Evolutionary conservation across 2,329 filamentous ascomycete species (phyloP).

Genomic region (Juglanconis sp.): DNA sequence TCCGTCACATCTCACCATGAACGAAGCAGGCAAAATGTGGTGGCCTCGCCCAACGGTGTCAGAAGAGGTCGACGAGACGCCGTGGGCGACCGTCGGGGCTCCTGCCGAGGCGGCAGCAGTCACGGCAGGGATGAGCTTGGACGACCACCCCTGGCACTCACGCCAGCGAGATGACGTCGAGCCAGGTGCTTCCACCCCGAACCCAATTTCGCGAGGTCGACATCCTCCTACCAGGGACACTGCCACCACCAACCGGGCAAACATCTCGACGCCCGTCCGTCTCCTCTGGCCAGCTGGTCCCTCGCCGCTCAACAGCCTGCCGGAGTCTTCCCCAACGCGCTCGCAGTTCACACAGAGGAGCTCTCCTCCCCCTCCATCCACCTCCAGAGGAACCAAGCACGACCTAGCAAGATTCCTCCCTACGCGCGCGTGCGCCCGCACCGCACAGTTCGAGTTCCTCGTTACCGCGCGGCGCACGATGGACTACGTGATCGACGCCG

Average conservation of each 20-base stretch:
- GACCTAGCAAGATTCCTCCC: not conserved
- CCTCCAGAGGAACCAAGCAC: not conserved
- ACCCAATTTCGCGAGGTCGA: not conserved
- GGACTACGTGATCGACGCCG: constrained; percentile 7
- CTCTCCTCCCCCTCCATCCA: not conserved
- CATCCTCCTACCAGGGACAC: not conserved
- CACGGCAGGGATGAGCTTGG: constrained; percentile 2
- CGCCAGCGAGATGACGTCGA: constrained; percentile 14
- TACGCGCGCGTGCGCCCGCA: not conserved
- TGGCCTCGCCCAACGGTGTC: not conserved
- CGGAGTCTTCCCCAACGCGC: too few relatives aligned
- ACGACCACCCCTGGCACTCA: not conserved
- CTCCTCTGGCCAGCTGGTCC: not conserved
- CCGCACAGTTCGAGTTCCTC: not conserved
- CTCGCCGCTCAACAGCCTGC: not conserved
- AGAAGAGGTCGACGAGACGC: not conserved
- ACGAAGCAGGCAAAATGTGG: not conserved
- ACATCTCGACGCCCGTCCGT: not conserved
- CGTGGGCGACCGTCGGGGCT: not conserved
- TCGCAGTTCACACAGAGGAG: too few relatives aligned
- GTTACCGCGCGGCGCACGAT: constrained; percentile 6
- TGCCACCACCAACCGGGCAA: not conserved
- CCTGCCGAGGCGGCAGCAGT: not conserved
- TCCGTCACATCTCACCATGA: not conserved
- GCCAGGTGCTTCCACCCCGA: not conserved